Evolutionary conservation across 2,329 filamentous ascomycete species (phyloP).

Genomic region (Fusarium sp.): DNA sequence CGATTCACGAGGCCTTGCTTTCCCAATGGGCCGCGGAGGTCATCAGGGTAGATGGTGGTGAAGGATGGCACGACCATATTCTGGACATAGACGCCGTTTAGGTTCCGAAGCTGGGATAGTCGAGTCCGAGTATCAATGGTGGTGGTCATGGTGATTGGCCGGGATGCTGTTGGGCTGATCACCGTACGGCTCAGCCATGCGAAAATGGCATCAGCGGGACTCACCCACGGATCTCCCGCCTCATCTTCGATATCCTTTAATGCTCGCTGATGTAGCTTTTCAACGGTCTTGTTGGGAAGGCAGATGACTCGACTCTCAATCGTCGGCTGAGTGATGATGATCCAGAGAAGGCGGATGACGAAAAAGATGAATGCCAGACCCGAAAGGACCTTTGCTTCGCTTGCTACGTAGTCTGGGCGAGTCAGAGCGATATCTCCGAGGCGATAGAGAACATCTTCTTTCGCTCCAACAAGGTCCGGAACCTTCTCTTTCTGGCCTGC

Average conservation of each 20-base stretch:
- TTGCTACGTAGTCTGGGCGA: neutral
- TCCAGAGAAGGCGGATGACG: neutral
- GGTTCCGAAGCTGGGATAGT: rapidly evolving
- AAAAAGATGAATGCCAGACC: neutral
- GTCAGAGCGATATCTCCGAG: neutral
- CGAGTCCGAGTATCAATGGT: neutral
- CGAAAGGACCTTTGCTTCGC: neutral
- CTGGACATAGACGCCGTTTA: neutral
- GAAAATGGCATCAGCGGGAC: neutral
- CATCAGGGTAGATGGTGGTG: rapidly evolving
- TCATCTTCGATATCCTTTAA: neutral
- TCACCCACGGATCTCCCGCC: neutral
- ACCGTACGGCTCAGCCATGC: neutral
- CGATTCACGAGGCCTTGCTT: neutral
- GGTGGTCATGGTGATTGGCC: neutral
- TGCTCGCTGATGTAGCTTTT: neutral
- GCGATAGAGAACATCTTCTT: neutral
- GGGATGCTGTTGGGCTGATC: rapidly evolving
- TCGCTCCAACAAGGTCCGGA: rapidly evolving
- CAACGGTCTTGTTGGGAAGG: neutral
- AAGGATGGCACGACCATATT: neutral
- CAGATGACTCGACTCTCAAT: neutral
- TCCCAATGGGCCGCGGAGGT: rapidly evolving
- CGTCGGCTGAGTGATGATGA: neutral
- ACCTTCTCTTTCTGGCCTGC: neutral